phyloP scores from a whole-genome alignment of 2,329 filamentous ascomycete genomes.

The Drechslerella coelobrocha region DNA sequence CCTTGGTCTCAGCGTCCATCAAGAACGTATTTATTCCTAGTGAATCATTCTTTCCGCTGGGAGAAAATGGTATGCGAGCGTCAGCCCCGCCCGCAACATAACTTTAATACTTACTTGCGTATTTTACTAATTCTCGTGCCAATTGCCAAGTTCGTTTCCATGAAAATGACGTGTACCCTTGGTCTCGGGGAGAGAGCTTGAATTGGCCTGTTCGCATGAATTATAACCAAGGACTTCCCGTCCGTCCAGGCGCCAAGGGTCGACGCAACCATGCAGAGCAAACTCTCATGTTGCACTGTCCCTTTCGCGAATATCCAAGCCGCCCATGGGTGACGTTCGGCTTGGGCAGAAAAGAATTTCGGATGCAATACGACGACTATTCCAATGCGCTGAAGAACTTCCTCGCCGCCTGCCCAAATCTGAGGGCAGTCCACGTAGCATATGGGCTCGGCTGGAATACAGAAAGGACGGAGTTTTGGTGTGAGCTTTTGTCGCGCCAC shows the following conservation, averaged over 20 bases:
- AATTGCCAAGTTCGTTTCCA: constrained; percentile 34
- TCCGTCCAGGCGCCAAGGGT: constrained; percentile 26
- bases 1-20: constrained; percentile 5
- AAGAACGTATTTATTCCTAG: constrained; percentile 23
- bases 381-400: constrained; percentile 7
- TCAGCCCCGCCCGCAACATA: too few relatives aligned
- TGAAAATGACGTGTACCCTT: constrained; percentile 22
- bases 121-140: too few relatives aligned
- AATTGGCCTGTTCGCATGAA: constrained; percentile 5
- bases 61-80: constrained; percentile 28
- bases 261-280: constrained; percentile 31
- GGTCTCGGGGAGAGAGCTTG: constrained; percentile 16
- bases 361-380: constrained; percentile 11
- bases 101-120: too few relatives aligned
- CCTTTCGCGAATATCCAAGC: constrained; percentile 34
- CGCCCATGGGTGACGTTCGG: constrained; percentile 24
- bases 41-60: constrained; percentile 41
- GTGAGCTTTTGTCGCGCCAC: constrained; percentile 7
- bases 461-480: constrained; percentile 13
- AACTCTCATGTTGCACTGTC: constrained; percentile 32
- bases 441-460: constrained; percentile 25
- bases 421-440: constrained; percentile 29
- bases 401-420: constrained; percentile 15
- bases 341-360: constrained; percentile 16
- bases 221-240: constrained; percentile 16